A percentile compares a stretch with the other conserved stretches of the same genome.
phyloP scores from a whole-genome alignment of 768 basidiomycete species.

The Russula emetica region DNA sequence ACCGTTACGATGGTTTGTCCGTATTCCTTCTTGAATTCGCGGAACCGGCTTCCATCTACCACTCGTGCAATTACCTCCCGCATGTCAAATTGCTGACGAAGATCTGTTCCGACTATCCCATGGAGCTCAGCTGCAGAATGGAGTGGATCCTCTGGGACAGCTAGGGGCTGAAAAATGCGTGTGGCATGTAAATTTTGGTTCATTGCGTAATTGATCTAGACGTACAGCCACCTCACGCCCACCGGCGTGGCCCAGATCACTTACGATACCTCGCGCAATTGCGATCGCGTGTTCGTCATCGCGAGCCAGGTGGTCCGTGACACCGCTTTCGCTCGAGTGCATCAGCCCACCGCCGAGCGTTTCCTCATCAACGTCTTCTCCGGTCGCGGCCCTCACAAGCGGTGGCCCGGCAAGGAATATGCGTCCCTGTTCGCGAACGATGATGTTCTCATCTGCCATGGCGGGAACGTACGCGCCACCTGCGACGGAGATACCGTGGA shows the following conservation, averaged over 20 bases:
- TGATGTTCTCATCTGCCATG: slow-evolving; percentile 93
- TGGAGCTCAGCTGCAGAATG: slow-evolving; percentile 80
- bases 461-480: slow-evolving; percentile 94
- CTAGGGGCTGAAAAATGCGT: slow-evolving; percentile 44
- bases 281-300: slow-evolving; percentile 83
- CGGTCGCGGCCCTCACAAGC: slow-evolving; percentile 90
- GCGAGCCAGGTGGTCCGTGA: slow-evolving; percentile 81
- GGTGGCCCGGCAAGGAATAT: slow-evolving; percentile 96
- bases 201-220: slow-evolving; percentile 5
- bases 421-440: slow-evolving; percentile 84
- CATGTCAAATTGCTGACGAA: slow-evolving; percentile 88
- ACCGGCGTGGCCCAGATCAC: slow-evolving; percentile 69
- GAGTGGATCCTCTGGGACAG: slow-evolving; percentile 62
- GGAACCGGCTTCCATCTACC: slow-evolving; percentile 86
- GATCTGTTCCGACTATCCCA: slow-evolving; percentile 88
- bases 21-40: slow-evolving; percentile 96
- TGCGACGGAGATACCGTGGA: slow-evolving; percentile 93
- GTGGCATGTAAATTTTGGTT: slow-evolving; percentile 17
- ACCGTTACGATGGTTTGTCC: slow-evolving; percentile 88
- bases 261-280: slow-evolving; percentile 70
- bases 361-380: slow-evolving; percentile 90
- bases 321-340: slow-evolving; percentile 89
- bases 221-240: slow-evolving; percentile 49
- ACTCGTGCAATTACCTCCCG: slow-evolving; percentile 88
- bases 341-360: slow-evolving; percentile 85